Conservation (phyloP, 805 yeast species). For the Naumovozyma baii region DNA sequence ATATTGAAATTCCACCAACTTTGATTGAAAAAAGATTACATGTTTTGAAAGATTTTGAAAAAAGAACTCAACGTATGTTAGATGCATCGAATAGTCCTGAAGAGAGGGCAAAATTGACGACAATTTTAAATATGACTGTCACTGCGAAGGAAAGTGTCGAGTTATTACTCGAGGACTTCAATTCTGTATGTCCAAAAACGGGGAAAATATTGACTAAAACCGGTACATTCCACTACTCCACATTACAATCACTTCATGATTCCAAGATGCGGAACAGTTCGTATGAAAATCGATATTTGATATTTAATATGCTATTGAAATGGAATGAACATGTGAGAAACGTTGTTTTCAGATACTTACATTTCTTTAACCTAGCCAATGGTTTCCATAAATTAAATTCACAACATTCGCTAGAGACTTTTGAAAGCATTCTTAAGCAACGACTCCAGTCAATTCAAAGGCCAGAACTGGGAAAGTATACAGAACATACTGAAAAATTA, state of each 20-base stretch:
- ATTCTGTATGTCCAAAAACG: slow-evolving; percentile 4
- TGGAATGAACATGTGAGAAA: slow-evolving; percentile 72
- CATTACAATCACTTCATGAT: slow-evolving; percentile 16
- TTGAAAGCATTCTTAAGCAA: slow-evolving; percentile 40
- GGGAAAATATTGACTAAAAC: neutral
- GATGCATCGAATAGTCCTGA: slow-evolving; percentile 11
- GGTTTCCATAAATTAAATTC: slow-evolving; percentile 37
- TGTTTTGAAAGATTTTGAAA: slow-evolving; percentile 33
- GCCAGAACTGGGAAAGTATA: neutral
- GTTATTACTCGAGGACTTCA: slow-evolving; percentile 16
- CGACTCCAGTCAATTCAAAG: slow-evolving; percentile 9
- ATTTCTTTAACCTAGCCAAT: slow-evolving; percentile 37
- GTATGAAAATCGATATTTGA: slow-evolving; percentile 51
- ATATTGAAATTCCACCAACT: slow-evolving; percentile 15
- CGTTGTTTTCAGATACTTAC: slow-evolving; percentile 49
- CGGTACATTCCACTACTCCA: neutral
- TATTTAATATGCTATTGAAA: slow-evolving; percentile 63
- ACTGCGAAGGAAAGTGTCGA: slow-evolving; percentile 12
- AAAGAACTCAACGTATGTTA: slow-evolving; percentile 35
- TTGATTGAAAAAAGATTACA: slow-evolving; percentile 16
- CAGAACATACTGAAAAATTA: neutral
- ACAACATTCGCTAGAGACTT: slow-evolving; percentile 40
- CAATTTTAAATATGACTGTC: slow-evolving; percentile 8
- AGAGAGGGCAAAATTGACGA: slow-evolving; percentile 12
- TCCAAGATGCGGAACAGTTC: slow-evolving; percentile 1